Base-by-base conservation (phyloP, 2,329 filamentous ascomycete species). In the Penicillium sp. region DNA sequence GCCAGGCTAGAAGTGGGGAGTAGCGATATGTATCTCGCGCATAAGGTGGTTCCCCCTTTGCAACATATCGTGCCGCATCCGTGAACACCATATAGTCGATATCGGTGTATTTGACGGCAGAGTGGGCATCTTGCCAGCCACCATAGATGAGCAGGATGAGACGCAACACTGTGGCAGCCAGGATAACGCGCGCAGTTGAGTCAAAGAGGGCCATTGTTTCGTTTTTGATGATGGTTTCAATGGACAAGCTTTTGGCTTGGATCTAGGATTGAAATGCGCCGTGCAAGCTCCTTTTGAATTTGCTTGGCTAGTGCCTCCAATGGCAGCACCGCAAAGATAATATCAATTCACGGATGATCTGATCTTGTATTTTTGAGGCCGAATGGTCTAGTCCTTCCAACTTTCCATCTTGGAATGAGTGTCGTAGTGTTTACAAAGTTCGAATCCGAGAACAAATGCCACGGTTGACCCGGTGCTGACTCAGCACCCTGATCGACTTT, bases 61-160 rank as follows among this genome's bases (percentile, higher is more conserved):
- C 68, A 29, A 86, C 69, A 64, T 84, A 90, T 48, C 85, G 84
- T 2, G 92, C 79, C 16, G 92, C 92, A 63, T 96, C 90, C 32
- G 92, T 96, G 72, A 98, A 98, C 62, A 98, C 92, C 49, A 88
- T 80, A 67, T 98, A 98, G 73, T 98, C 92, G 55, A 98, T 95
- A 67, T 98, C 92, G 35, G 92, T 98, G 71, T 96, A 98, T 68
- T 96, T 96, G 59, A 98, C 70, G 10, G 90, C 82, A 6, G 88
- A 93, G 67, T 89, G 75, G 43, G 86, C 82, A 67, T 98, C 92
- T 69, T 98, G 92, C 73, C 85, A 89, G 44, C 87, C 77, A 41
- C 92, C 90, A 63, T 96, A 96, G 55, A 93, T 61, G 33, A 96
- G 76, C 47, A 98, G 80, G 20, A 70, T 62, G 4, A 78, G 60